Conservation (phyloP, 768 basidiomycete species). For the Pisolithus sp. region DNA sequence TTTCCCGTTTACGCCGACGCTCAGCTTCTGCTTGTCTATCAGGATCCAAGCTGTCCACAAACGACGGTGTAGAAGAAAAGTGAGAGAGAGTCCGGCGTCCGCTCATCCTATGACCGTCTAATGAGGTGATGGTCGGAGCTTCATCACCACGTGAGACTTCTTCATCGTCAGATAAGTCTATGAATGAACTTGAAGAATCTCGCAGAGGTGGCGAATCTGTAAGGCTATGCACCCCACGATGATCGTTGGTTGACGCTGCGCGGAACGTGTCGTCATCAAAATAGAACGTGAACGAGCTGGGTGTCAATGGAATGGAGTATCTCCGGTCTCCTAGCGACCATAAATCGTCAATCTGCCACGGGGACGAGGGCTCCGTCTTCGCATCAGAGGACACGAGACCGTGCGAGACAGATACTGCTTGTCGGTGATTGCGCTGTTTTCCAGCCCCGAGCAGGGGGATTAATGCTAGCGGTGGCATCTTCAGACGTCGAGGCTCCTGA, state of each 20-base stretch:
- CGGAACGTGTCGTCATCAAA: constrained; percentile 8
- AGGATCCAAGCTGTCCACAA: constrained; percentile 43
- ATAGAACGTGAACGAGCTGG: constrained; percentile 36
- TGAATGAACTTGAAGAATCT: constrained; percentile 41
- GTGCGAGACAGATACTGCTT: constrained; percentile 26
- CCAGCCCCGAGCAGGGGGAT: constrained; percentile 17
- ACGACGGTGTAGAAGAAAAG: constrained; percentile 39
- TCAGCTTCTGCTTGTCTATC: constrained; percentile 57
- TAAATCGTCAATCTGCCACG: constrained; percentile 32
- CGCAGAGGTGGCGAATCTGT: constrained; percentile 10
- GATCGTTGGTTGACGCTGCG: neutral
- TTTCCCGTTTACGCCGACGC: constrained; percentile 63
- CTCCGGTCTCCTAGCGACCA: constrained; percentile 33
- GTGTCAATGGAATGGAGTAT: constrained; percentile 50
- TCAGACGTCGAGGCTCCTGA: constrained; percentile 21
- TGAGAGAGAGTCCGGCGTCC: constrained; percentile 19
- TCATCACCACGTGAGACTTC: constrained; percentile 27
- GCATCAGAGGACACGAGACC: constrained; percentile 14
- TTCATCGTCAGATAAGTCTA: constrained; percentile 63
- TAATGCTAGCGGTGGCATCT: constrained; percentile 21
- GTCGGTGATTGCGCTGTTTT: constrained; percentile 26
- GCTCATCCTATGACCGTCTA: constrained; percentile 24
- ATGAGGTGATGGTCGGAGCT: constrained; percentile 23
- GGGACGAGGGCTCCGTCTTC: constrained; percentile 20
- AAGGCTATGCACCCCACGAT: constrained; percentile 4